Conservation (phyloP, 768 basidiomycete genomes). For the Suillus decipiens region DNA sequence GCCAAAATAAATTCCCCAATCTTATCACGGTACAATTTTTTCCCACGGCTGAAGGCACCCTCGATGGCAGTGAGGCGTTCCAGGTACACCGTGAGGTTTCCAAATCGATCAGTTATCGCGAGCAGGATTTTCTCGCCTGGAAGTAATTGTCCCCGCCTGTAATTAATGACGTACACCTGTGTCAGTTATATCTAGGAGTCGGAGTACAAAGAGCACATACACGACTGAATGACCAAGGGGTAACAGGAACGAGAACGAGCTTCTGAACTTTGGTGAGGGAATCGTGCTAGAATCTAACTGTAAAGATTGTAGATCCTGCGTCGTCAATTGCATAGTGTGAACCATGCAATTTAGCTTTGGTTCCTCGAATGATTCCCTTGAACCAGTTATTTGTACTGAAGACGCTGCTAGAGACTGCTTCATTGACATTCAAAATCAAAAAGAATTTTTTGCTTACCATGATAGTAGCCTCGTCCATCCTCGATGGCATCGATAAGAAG, state of each 20-base stretch:
- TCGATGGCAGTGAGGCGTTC: slow-evolving; percentile 37
- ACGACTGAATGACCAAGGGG: slow-evolving; percentile 20
- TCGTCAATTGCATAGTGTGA: slow-evolving; percentile 28
- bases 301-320: slow-evolving; percentile 29
- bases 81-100: slow-evolving; percentile 40
- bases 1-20: slow-evolving; percentile 49
- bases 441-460: not conserved
- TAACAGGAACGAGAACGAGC: slow-evolving; percentile 19
- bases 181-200: not conserved
- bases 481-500: slow-evolving; percentile 10
- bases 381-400: slow-evolving; percentile 17
- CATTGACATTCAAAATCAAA: not conserved
- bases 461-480: not conserved
- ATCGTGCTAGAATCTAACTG: slow-evolving; percentile 25
- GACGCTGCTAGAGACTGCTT: not conserved
- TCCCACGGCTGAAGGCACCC: slow-evolving; percentile 33
- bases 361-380: slow-evolving; percentile 21
- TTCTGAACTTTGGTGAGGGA: slow-evolving; percentile 25
- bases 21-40: slow-evolving; percentile 43
- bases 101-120: slow-evolving; percentile 37
- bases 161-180: not conserved
- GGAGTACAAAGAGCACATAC: not conserved
- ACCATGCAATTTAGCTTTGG: slow-evolving; percentile 23
- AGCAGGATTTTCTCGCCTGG: slow-evolving; percentile 43
- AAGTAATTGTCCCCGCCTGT: slow-evolving; percentile 43